Base-by-base conservation (phyloP, 2,329 filamentous ascomycete genomes). In the Aspergillus awamori region DNA sequence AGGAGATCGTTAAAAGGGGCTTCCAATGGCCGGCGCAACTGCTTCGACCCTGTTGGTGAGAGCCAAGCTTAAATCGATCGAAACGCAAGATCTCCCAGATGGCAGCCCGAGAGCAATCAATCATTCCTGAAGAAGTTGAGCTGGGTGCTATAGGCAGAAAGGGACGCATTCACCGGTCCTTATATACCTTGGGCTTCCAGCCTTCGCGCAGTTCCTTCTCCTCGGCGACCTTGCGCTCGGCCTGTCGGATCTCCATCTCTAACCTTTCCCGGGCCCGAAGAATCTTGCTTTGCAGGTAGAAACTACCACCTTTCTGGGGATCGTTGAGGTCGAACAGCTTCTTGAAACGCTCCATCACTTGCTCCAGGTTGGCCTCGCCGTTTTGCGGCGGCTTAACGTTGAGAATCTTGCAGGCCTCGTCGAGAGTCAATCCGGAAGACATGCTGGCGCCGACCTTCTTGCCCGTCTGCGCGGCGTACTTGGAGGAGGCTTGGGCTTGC, bases 211-310 rank as follows among this genome's bases (percentile, higher is more conserved):
- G 71, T 77, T 97, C 93, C 59, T 89, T 88, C 73, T 96, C 92
- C 71, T 87, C 83, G 68, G 88, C 87, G 13, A 85, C 84, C 74
- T 89, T 87, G 74, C 91, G 89, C 71, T 87, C 83, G 62, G 88
- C 85, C 61, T 90, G 87, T 66, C 88, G 84, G 43, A 95, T 81
- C 79, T 99, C 94, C 70, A 89, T 84, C 81, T 98, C 94, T 80
- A 99, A 90, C 66, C 95, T 84, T 80, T 99, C 94, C 71, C 94
- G 87, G 61, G 95, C 95, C 64, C 95, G 85, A 69, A 98, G 80
- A 58, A 99, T 87, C 81, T 99, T 99, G 84, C 94, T 98, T 80
- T 99, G 95, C 53, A 99, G 84, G 79, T 99, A 99, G 80, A 99
- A 99, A 72, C 93, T 97, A 57, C 95, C 95, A 38, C 95, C 95